Base-by-base conservation (phyloP, 2,329 filamentous ascomycete genomes). In the Pseudogymnoascus sp. region DNA sequence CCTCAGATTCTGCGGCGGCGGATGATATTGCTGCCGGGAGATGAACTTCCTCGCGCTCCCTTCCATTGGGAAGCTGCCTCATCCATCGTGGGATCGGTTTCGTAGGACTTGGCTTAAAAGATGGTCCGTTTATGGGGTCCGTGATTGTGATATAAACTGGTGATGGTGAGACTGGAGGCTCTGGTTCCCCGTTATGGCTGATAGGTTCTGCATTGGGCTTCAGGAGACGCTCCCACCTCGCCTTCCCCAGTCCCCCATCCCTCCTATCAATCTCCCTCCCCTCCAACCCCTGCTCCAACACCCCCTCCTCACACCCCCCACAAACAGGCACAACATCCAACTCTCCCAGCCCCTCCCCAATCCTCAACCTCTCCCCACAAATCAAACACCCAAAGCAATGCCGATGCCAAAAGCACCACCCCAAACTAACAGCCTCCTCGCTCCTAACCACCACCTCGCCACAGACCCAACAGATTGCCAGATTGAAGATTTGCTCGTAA, bases 321-420 rank as follows among this genome's bases (percentile, higher is more conserved):
- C 83, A 85, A 10, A 84, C 71, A 1, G 83, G 83, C 6, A 81
- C 72, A 62, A 77, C 73, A 1, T 72, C 67, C 11, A 83, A 73
- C 72, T 85, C 82, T 42, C 18, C 57, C 63, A 6, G 40, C 36
- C 8, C 51, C 64, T 37, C 59, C 36, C 29, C 29, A 65, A 57
- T 34, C 26, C n/a, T 29, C 65, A 63, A 37, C 37, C 12, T 47
- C 51, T 16, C 61, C 60, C 3, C 80, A 64, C 76, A 85, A 40
- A 84, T 72, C 65, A 85, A 69, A 69, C 82, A 85, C 14, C 82
- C 81, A 70, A 83, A 85, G 70, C 81, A 85, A 0, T 72, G 75
- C 40, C 76, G 75, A 68, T 85, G 83, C 83, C 82, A 85, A 69
- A 85, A 85, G 68, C 81, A 84, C 82, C 80, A 85, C 0, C 82